Percentiles rank a stretch among this genome's conserved stretches.
Conservation (phyloP, 2,329 filamentous ascomycete genomes). For the Aureobasidium sp. region DNA sequence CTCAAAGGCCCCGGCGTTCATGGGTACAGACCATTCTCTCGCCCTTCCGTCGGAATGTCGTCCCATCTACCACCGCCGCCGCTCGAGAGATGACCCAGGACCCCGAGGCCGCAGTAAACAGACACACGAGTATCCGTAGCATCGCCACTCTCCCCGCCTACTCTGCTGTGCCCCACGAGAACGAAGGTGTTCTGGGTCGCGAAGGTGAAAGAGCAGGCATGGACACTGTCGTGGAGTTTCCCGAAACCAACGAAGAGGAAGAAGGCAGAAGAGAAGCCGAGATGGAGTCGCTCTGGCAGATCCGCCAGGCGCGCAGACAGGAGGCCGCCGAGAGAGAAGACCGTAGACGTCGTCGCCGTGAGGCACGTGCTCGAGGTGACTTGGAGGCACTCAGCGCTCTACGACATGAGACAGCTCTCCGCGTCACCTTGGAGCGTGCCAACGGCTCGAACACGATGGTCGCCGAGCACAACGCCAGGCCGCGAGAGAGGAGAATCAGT, state of each 20-base stretch:
- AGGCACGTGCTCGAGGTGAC: constrained; percentile 68
- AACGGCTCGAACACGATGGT: constrained; percentile 40
- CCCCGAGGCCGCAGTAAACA: constrained; percentile 50
- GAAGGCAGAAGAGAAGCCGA: constrained; percentile 75
- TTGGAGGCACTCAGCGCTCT: constrained; percentile 60
- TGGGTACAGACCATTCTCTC: constrained; percentile 2
- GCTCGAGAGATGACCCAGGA: constrained; percentile 5
- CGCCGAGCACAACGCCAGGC: constrained; percentile 54
- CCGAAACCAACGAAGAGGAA: constrained; percentile 71
- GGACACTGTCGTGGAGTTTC: constrained; percentile 81
- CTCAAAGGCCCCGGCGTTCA: not conserved
- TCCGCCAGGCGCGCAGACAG: constrained; percentile 67
- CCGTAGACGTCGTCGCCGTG: constrained; percentile 59
- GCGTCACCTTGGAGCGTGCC: constrained; percentile 37
- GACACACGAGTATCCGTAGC: constrained; percentile 82
- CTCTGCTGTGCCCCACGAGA: constrained; percentile 61
- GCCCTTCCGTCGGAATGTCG: not conserved
- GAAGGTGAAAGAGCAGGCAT: constrained; percentile 90
- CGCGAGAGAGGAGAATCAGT: constrained; percentile 61
- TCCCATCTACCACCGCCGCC: not conserved
- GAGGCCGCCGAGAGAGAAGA: constrained; percentile 73
- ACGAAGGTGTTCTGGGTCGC: constrained; percentile 75
- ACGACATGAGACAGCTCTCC: constrained; percentile 48
- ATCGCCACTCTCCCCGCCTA: constrained; percentile 91
- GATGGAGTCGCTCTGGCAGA: constrained; percentile 90